These are phyloP conservation scores for Aspergillus ochraceoroseus DNA, from an alignment of 2,329 filamentous ascomycete species.

Conservation along the genomic window DNA sequence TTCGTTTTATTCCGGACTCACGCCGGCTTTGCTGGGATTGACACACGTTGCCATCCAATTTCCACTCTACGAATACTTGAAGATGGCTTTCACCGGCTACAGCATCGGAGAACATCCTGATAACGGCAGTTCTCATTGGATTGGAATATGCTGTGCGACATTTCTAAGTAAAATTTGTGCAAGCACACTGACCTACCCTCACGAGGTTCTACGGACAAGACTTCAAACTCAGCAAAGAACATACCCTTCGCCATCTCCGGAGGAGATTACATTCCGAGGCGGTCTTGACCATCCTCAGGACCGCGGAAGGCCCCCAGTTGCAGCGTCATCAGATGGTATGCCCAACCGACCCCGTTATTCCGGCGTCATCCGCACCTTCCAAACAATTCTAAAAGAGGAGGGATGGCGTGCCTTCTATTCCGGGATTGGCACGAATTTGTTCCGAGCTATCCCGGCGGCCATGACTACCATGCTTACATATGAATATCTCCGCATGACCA, in stretches of 20 bases:
- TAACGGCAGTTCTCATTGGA: slow-evolving; percentile 63
- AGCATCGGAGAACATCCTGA: slow-evolving; percentile 71
- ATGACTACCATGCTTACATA: slow-evolving; percentile 98
- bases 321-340: slow-evolving; percentile 55
- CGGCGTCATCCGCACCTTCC: slow-evolving; percentile 75
- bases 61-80: slow-evolving; percentile 89
- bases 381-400: slow-evolving; percentile 81
- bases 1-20: slow-evolving; percentile 93
- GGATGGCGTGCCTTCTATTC: slow-evolving; percentile 97
- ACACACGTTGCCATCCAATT: slow-evolving; percentile 97
- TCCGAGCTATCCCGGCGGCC: slow-evolving; percentile 87
- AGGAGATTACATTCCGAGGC: slow-evolving; percentile 49
- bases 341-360: slow-evolving; percentile 58
- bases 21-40: slow-evolving; percentile 83
- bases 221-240: slow-evolving; percentile 87
- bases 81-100: slow-evolving; percentile 81
- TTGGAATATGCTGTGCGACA: slow-evolving; percentile 80
- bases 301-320: slow-evolving; percentile 42
- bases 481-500: slow-evolving; percentile 63
- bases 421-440: slow-evolving; percentile 95
- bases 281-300: slow-evolving; percentile 40
- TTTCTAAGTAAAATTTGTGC: slow-evolving; percentile 92
- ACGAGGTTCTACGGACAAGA: slow-evolving; percentile 90
- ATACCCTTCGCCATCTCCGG: slow-evolving; percentile 42
- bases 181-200: slow-evolving; percentile 91